Base-by-base conservation (phyloP, 139 green algal genomes). In the Spirogloea muscicola region DNA sequence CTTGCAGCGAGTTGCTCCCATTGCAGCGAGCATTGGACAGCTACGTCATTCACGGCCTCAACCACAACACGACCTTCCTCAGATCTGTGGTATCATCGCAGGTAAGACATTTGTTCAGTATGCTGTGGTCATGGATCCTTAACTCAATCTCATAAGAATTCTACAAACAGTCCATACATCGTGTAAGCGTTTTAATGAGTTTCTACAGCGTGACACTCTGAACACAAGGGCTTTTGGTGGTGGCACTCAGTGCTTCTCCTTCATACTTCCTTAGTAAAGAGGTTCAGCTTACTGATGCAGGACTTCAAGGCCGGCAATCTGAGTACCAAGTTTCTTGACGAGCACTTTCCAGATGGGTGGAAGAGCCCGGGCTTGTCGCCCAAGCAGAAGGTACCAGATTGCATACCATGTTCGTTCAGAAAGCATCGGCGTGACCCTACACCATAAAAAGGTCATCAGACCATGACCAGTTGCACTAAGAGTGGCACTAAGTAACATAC, bases 291-390 rank as follows among this genome's bases (percentile, higher is more conserved):
- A 21, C 21, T n/a, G 21, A 6, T 81, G 27, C 62, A 77, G 70
- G 61, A 27, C 13, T 80, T 80, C 21, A 38, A 29, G 27, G 29
- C 6, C 25, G 72, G 72, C 51, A 67, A 80, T 16, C 27, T 80
- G 31, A 77, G 44, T 25, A 80, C 72, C 29, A 67, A 68, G 72
- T 80, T 80, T 21, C 27, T 80, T 4, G 40, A 73, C 3, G 69
- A 80, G 44, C 72, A 80, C 63, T 80, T 58, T n/a, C 72, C 72
- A 31, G 16, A 80, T 41, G 72, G 72, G 25, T 80, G 58, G 37
- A 29, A 78, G 10, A 63, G 65, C 64, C n/a, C n/a, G n/a, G 65
- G n/a, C 6, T 9, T 44, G 3, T 49, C 39, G 16, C 10, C 70
- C 29, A 7, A 74, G 5, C 27, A 33, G 31, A 27, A 76, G 18